phyloP scores from a whole-genome alignment of 1,139 yeast genomes.

The Protomyces pachydermus region DNA sequence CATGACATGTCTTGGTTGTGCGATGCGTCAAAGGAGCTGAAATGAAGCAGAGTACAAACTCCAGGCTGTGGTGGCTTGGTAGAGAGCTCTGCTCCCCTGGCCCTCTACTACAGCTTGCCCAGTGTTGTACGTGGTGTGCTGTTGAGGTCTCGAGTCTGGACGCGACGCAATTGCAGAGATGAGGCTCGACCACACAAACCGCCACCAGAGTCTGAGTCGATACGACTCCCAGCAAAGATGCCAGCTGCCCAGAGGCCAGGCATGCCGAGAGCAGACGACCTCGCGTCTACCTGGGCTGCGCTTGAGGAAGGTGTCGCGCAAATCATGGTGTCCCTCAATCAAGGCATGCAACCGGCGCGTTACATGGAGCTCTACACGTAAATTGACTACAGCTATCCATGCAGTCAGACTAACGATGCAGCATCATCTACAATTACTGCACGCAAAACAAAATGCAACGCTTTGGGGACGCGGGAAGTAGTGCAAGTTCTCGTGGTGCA shows the following conservation, averaged over 20 bases:
- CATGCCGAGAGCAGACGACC: conserved; percentile 13
- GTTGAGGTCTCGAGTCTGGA: too few relatives aligned
- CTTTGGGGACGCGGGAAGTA: conserved; percentile 38
- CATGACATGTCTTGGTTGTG: not conserved
- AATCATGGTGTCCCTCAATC: conserved; percentile 28
- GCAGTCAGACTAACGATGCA: conserved; percentile 39
- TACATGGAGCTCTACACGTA: conserved; percentile 44
- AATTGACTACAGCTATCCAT: conserved; percentile 16
- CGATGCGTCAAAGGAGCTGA: too few relatives aligned
- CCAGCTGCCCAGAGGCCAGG: not conserved
- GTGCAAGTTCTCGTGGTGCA: conserved; percentile 35
- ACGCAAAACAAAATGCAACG: conserved; percentile 65
- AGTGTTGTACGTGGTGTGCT: too few relatives aligned
- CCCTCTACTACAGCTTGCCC: too few relatives aligned
- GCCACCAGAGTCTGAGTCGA: too few relatives aligned
- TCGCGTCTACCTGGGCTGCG: conserved; percentile 29
- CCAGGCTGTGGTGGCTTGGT: too few relatives aligned
- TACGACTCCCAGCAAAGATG: not conserved
- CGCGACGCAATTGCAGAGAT: too few relatives aligned
- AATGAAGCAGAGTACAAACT: too few relatives aligned
- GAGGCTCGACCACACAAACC: too few relatives aligned
- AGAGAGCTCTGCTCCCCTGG: too few relatives aligned
- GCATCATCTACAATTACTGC: conserved; percentile 87
- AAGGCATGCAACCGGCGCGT: conserved; percentile 32
- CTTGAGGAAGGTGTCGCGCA: conserved; percentile 30